Percentiles rank a stretch among this genome's conserved stretches.
Evolutionary conservation across 176 grass and related monocot species (phyloP).

Genomic region (Typha latifolia): DNA sequence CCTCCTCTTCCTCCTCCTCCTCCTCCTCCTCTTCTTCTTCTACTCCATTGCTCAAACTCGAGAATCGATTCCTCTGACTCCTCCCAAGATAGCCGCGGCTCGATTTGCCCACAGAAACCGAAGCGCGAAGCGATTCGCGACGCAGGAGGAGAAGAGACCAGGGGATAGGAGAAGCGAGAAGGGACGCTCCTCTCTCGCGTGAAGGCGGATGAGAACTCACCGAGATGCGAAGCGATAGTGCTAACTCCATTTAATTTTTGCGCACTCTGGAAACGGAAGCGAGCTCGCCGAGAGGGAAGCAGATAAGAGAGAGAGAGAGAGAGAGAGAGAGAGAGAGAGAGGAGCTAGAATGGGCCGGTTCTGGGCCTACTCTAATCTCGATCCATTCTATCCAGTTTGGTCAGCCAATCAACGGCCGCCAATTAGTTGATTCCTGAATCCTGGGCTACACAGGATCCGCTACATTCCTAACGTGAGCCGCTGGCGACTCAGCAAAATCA

Average conservation of each 20-base stretch:
- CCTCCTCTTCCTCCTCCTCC: conserved; percentile 27
- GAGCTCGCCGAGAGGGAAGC: background rate
- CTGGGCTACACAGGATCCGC: no score
- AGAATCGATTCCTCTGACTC: background rate
- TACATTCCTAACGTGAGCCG: no score
- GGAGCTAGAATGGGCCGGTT: background rate
- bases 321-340: background rate
- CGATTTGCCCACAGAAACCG: background rate
- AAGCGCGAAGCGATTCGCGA: background rate
- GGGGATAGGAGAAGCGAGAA: background rate
- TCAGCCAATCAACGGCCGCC: no score
- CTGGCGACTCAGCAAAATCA: no score
- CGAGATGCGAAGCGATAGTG: background rate
- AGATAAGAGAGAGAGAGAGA: background rate
- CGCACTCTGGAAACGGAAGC: background rate
- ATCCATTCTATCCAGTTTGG: no score
- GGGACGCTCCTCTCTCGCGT: background rate
- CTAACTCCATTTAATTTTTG: background rate
- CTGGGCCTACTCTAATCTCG: no score
- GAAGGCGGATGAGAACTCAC: conserved; percentile 23
- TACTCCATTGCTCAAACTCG: conserved; percentile 5
- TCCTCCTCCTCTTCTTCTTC: conserved; percentile 10
- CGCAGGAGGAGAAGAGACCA: background rate
- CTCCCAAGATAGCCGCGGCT: background rate
- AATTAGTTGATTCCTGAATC: no score